Percentiles rank a stretch among this genome's conserved stretches.
phyloP scores from a whole-genome alignment of 192 early-diverging fungal genomes.

The Coemansia sp. region DNA sequence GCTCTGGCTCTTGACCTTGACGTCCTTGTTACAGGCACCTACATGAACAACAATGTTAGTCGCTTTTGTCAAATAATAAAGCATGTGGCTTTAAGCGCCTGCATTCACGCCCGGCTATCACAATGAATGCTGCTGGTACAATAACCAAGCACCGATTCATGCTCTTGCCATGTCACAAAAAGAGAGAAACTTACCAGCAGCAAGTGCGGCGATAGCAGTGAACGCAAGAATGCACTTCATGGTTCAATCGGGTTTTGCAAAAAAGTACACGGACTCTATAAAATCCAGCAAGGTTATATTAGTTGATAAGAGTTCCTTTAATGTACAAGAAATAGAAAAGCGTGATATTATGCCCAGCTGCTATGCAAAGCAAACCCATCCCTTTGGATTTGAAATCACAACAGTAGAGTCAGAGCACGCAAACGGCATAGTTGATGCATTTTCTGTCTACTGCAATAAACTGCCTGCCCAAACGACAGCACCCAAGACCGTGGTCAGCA shows the following conservation, averaged over 20 bases:
- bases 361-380: background rate
- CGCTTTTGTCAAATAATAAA: background rate
- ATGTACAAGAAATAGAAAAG: background rate
- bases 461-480: background rate
- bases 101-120: no score
- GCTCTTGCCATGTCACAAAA: background rate
- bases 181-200: constrained; percentile 34
- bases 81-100: no score
- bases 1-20: constrained; percentile 37
- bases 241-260: background rate
- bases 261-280: background rate
- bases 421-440: background rate
- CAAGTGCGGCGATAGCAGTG: constrained; percentile 35
- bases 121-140: no score
- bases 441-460: constrained; percentile 10
- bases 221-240: constrained; percentile 51
- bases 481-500: no score
- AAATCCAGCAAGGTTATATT: no score
- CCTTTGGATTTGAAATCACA: background rate
- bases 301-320: background rate
- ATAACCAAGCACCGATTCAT: no score
- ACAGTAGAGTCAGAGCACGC: background rate
- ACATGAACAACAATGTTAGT: constrained; percentile 1
- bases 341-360: background rate
- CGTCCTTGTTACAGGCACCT: constrained; percentile 47